Evolutionary conservation across 1,284 basidiomycete genomes (phyloP).

Genomic region (Heterobasidion annosum): DNA sequence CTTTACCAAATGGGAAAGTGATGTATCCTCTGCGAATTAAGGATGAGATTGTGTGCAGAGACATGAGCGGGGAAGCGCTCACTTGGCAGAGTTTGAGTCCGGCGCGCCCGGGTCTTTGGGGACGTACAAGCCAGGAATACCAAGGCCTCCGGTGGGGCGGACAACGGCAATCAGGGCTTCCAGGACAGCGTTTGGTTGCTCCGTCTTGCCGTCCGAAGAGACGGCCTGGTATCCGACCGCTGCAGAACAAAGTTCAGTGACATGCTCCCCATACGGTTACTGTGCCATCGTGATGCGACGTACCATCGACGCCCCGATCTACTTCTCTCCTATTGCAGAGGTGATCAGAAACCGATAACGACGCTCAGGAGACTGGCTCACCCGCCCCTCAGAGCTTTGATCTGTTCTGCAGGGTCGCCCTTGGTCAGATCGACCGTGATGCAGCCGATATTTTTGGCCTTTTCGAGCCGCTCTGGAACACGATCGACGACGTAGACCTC

Average conservation of each 20-base stretch:
- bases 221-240: constrained; percentile 47
- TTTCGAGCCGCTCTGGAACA: constrained; percentile 38
- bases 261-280: background rate
- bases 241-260: constrained; percentile 9
- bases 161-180: constrained; percentile 41
- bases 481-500: constrained; percentile 46
- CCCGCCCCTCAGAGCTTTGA: constrained; percentile 31
- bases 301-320: constrained; percentile 44
- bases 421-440: constrained; percentile 37
- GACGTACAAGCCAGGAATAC: constrained; percentile 44
- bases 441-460: constrained; percentile 41
- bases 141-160: constrained; percentile 40
- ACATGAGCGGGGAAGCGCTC: constrained; percentile 9
- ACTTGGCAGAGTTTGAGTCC: constrained; percentile 40
- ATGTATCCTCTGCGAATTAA: constrained; percentile 30
- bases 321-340: constrained; percentile 27
- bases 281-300: constrained; percentile 3
- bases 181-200: constrained; percentile 41
- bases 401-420: constrained; percentile 34
- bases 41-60: background rate
- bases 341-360: background rate
- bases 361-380: constrained; percentile 14
- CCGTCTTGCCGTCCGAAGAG: constrained; percentile 37
- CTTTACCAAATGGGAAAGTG: constrained; percentile 36
- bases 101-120: constrained; percentile 43